Base-by-base conservation (phyloP, 768 basidiomycete genomes). In the Lentinula sp. region DNA sequence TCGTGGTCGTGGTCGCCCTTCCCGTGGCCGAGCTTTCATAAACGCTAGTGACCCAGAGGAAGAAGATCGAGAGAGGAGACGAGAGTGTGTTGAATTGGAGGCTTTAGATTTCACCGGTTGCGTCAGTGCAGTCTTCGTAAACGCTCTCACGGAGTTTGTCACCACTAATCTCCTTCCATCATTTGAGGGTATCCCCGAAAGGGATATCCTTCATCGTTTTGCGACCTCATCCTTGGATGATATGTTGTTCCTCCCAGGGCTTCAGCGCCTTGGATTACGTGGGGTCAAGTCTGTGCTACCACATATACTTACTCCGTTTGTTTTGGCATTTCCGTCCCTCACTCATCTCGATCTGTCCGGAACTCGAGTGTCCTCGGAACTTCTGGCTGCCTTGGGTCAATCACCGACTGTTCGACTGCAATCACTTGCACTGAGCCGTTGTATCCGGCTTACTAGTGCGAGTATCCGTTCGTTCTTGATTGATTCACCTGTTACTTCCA, bases 81-180 rank as follows among this genome's bases (percentile, higher is more conserved):
- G 83, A 43, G 87, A 89, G 56, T 91, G 84, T 76, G 86, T 79
- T 66, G 87, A 91, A 58, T 76, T 99, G 3, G 87, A 93, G 70
- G 95, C 95, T 3, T 79, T 96, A 55, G 96, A 99, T 70, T 75
- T 98, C 57, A 98, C 95, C 6, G 96, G 95, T 66, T 98, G 96
- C 69, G 90, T 98, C 73, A 94, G 91, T 68, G 84, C 85, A 20
- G 90, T 94, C 1, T 98, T 97, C 69, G 90, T 91, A 61, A 85
- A 88, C 63, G 92, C 91, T 0, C 82, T 98, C 64, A 81, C 84
- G 28, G 91, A 93, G 58, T 92, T 98, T 67, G 92, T 91, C 64
- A 80, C 79, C 54, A 81, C 80, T 41, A 84, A 91, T 71, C 73
- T 91, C 16, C 72, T 80, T 43, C 73, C 79, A 20, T 71, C 70